Conservation (phyloP, 768 basidiomycete genomes). For the Suillus spraguei region DNA sequence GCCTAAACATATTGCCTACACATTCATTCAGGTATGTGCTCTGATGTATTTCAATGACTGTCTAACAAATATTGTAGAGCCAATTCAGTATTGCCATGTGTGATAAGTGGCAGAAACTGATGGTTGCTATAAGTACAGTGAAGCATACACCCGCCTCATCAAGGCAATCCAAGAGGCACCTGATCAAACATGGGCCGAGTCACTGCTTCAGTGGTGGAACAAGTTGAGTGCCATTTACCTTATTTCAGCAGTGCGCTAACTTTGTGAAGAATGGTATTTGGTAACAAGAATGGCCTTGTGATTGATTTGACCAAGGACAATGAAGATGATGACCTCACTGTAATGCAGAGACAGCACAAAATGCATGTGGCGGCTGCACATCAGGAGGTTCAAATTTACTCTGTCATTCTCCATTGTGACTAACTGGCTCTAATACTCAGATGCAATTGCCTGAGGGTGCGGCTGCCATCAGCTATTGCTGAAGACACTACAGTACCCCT, state of each 20-base stretch:
- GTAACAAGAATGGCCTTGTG: not conserved
- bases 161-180: not conserved
- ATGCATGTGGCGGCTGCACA: not conserved
- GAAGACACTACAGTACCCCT: not conserved
- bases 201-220: not conserved
- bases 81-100: not conserved
- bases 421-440: not conserved
- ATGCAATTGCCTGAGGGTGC: not conserved
- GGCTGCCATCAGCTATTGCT: not conserved
- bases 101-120: constrained; percentile 11
- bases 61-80: constrained; percentile 4
- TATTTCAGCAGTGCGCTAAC: not conserved
- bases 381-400: not conserved
- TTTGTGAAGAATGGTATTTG: not conserved
- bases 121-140: constrained; percentile 6
- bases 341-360: not conserved
- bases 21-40: not conserved
- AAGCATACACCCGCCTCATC: constrained; percentile 10
- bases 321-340: not conserved
- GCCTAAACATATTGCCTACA: constrained; percentile 14
- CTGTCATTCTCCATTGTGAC: not conserved
- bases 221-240: not conserved
- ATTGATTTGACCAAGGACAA: not conserved
- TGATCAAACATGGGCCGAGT: not conserved
- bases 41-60: not conserved